Evolutionary conservation across 2,329 filamentous ascomycete genomes (phyloP).

Genomic region (Arthrobotrys iridis): DNA sequence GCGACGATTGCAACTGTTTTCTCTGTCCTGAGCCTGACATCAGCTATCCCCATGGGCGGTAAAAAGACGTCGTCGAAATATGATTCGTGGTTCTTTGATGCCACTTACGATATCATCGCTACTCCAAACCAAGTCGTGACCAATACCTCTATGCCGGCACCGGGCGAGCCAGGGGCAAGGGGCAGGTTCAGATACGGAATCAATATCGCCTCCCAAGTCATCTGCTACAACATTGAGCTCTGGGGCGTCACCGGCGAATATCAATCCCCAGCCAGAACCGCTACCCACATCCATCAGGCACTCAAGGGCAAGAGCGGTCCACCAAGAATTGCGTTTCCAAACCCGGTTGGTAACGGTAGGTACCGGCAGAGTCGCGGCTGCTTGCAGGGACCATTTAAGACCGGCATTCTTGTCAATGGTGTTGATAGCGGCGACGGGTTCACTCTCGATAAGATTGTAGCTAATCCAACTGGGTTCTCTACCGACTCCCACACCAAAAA

Average conservation of each 20-base stretch:
- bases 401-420: constrained; percentile 62
- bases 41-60: neutral
- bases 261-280: constrained; percentile 65
- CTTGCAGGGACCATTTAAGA: constrained; percentile 61
- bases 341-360: constrained; percentile 61
- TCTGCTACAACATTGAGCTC: constrained; percentile 64
- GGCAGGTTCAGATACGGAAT: constrained; percentile 68
- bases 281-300: constrained; percentile 69
- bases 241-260: constrained; percentile 65
- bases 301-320: constrained; percentile 64
- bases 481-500: constrained; percentile 67
- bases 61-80: neutral
- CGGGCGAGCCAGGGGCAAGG: constrained; percentile 59
- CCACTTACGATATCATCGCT: constrained; percentile 18
- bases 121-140: constrained; percentile 15
- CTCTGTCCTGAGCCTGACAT: neutral
- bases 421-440: constrained; percentile 65
- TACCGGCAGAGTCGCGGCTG: constrained; percentile 58
- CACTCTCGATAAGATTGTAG: constrained; percentile 66
- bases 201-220: constrained; percentile 64
- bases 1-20: neutral
- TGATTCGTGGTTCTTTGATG: constrained; percentile 4
- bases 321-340: constrained; percentile 67
- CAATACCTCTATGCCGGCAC: constrained; percentile 14
- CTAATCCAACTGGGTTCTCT: constrained; percentile 66